These are phyloP conservation scores for Musa beccarii DNA, from an alignment of 176 grass and related monocot species.

Conservation along the genomic window DNA sequence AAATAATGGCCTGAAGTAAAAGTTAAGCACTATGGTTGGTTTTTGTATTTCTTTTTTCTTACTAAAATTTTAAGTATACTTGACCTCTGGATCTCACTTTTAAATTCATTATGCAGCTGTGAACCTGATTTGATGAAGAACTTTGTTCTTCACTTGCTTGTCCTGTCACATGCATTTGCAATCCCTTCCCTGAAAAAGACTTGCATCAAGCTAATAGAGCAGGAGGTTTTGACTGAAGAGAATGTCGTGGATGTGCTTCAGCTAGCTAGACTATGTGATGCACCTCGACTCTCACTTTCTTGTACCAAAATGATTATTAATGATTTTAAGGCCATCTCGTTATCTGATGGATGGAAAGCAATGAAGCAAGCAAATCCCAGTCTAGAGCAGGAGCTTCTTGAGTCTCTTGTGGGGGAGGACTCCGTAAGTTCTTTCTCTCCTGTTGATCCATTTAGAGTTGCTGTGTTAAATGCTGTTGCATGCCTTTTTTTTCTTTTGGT, in stretches of 20 bases:
- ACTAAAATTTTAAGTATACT: background rate
- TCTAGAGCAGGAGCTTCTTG: slow-evolving; percentile 28
- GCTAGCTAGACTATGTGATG: slow-evolving; percentile 24
- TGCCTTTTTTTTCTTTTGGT: too few species aligned
- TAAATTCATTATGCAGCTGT: slow-evolving; percentile 19
- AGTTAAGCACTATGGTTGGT: background rate
- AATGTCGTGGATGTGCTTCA: slow-evolving; percentile 43
- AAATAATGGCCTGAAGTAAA: background rate
- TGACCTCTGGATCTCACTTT: background rate
- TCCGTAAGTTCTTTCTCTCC: slow-evolving; percentile 22
- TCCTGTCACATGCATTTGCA: slow-evolving; percentile 25
- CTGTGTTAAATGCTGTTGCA: background rate
- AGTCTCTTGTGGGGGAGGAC: slow-evolving; percentile 34
- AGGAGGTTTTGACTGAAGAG: slow-evolving; percentile 13
- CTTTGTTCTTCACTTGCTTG: slow-evolving; percentile 29
- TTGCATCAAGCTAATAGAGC: slow-evolving; percentile 25
- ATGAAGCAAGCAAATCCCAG: slow-evolving; percentile 20
- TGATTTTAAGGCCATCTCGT: slow-evolving; percentile 29
- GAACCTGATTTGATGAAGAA: slow-evolving; percentile 25
- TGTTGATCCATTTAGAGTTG: background rate
- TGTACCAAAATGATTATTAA: slow-evolving; percentile 29
- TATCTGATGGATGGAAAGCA: slow-evolving; percentile 31
- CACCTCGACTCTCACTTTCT: slow-evolving; percentile 21
- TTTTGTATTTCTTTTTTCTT: background rate
- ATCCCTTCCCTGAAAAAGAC: slow-evolving; percentile 31